A percentile compares a stretch with the other conserved stretches of the same genome.
Evolutionary conservation across 1,139 yeast species (phyloP).

Genomic region (Candida sanyaensis): DNA sequence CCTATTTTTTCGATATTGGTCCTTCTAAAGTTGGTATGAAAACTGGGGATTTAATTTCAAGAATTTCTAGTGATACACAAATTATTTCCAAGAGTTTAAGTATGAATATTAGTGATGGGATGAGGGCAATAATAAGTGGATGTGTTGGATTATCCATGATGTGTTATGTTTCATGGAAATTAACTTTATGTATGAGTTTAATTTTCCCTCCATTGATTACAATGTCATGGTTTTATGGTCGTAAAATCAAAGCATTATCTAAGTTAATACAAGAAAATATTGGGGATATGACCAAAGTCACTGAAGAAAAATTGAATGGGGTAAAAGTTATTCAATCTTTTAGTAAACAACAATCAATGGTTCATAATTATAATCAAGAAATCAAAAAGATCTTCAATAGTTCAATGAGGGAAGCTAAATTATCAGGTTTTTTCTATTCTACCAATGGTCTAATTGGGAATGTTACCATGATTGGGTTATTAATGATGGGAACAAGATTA

Average conservation of each 20-base stretch:
- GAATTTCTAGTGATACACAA: constrained; percentile 87
- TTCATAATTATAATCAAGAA: constrained; percentile 56
- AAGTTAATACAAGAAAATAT: constrained; percentile 81
- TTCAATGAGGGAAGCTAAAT: constrained; percentile 78
- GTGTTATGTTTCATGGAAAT: constrained; percentile 80
- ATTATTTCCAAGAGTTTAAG: constrained; percentile 87
- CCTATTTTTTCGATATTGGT: constrained; percentile 89
- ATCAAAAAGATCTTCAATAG: constrained; percentile 72
- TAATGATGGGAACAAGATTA: constrained; percentile 79
- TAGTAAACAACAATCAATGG: constrained; percentile 70
- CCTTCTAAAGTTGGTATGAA: constrained; percentile 52
- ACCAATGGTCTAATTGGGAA: constrained; percentile 83
- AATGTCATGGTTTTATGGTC: constrained; percentile 79
- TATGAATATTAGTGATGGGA: constrained; percentile 89
- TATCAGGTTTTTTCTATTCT: constrained; percentile 76
- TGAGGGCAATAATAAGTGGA: constrained; percentile 78
- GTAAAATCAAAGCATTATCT: constrained; percentile 73
- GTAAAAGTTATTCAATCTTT: constrained; percentile 85
- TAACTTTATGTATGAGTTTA: constrained; percentile 73
- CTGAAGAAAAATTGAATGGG: constrained; percentile 90
- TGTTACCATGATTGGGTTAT: constrained; percentile 69
- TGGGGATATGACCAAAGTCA: constrained; percentile 83
- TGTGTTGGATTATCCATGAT: constrained; percentile 81
- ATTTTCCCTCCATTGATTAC: constrained; percentile 81
- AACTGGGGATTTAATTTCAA: constrained; percentile 89